Conservation (phyloP, 768 basidiomycete genomes). For the Hypholoma sublateritium region DNA sequence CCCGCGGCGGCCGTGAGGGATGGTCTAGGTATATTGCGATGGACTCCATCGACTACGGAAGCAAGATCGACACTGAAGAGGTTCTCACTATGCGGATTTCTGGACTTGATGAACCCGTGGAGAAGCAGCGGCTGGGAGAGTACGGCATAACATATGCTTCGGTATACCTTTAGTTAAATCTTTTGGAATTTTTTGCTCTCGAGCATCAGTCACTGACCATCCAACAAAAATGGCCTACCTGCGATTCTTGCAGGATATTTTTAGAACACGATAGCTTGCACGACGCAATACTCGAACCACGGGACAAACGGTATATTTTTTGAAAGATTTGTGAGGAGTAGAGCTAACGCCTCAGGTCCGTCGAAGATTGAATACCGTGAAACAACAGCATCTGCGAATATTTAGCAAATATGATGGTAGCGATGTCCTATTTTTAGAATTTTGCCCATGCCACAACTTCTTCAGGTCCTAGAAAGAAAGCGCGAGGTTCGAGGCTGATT, state of each 20-base stretch:
- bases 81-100: not conserved
- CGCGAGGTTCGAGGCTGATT: no score
- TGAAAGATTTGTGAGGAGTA: no score
- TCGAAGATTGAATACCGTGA: not conserved
- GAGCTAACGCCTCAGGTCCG: not conserved
- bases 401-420: no score
- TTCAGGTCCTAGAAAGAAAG: no score
- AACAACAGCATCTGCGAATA: not conserved
- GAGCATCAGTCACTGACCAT: no score
- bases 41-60: not conserved
- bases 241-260: no score
- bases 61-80: slow-evolving; percentile 2
- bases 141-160: not conserved
- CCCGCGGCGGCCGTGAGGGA: not conserved
- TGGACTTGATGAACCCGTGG: not conserved
- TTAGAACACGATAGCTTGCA: no score
- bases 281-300: no score
- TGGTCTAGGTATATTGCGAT: not conserved
- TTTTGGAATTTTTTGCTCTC: no score
- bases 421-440: not conserved
- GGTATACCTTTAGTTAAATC: not conserved
- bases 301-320: no score
- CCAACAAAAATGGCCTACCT: no score
- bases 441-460: no score
- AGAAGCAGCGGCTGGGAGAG: not conserved